Evolutionary conservation across 257 asterid genomes (phyloP).

Genomic region (Scutellaria baicalensis): DNA sequence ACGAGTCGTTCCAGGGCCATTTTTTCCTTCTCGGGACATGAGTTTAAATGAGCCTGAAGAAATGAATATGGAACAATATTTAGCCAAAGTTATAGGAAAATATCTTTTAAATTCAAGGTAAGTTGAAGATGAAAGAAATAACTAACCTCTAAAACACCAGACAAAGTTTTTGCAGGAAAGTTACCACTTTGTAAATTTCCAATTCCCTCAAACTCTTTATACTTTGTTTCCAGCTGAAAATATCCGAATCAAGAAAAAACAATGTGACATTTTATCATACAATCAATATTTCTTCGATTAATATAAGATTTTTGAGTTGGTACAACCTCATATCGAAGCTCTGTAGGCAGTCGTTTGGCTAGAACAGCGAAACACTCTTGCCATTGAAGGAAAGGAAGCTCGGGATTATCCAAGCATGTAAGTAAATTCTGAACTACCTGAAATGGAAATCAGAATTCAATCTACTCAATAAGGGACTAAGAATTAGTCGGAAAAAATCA

Average conservation of each 20-base stretch:
- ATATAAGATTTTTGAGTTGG: conserved; percentile 5
- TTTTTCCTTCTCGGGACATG: conserved; percentile 70
- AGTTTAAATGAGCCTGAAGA: conserved; percentile 36
- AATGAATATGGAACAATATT: conserved; percentile 2
- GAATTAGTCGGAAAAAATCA: background rate
- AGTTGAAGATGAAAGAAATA: too few species aligned
- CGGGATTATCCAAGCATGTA: conserved; percentile 95
- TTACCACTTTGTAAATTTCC: conserved; percentile 55
- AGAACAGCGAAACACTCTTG: conserved; percentile 97
- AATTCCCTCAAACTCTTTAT: conserved; percentile 64
- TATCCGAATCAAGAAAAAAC: background rate
- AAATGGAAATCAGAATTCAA: conserved; percentile 18
- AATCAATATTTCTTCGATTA: background rate
- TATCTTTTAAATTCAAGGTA: too few species aligned
- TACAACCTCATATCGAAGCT: conserved; percentile 74
- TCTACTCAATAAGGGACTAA: conserved; percentile 7
- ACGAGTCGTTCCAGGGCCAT: conserved; percentile 86
- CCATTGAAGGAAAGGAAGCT: conserved; percentile 99
- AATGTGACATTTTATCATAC: conserved; percentile 1
- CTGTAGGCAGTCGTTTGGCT: conserved; percentile 89
- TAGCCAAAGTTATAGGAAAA: background rate
- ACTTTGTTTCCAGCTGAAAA: conserved; percentile 81
- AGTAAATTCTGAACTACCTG: conserved; percentile 95
- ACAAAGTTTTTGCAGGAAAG: conserved; percentile 84
- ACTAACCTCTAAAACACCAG: conserved; percentile 62